Evolutionary conservation across 352 stramenopile genomes (phyloP).

Genomic region (Globisporangium irregulare): DNA sequence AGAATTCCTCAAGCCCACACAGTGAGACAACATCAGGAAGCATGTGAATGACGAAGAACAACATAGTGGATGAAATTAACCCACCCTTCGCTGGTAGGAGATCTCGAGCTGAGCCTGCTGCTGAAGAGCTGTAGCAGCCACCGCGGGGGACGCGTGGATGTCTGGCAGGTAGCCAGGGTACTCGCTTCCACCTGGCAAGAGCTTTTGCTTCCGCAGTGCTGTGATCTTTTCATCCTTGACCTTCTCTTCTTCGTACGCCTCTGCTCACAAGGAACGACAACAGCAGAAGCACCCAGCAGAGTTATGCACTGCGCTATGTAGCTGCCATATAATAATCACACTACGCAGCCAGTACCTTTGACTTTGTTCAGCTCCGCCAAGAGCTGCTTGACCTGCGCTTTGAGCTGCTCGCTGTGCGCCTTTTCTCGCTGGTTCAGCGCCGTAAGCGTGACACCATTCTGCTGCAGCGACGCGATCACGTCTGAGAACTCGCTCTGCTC

Average conservation of each 20-base stretch:
- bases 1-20: background rate
- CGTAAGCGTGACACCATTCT: slow-evolving; percentile 46
- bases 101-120: slow-evolving; percentile 69
- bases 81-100: slow-evolving; percentile 62
- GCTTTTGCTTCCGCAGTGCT: slow-evolving; percentile 24
- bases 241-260: slow-evolving; percentile 44
- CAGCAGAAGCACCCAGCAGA: background rate
- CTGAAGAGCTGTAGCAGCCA: slow-evolving; percentile 42
- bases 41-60: background rate
- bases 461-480: slow-evolving; percentile 34
- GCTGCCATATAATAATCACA: background rate
- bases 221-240: slow-evolving; percentile 45
- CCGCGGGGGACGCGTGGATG: slow-evolving; percentile 31
- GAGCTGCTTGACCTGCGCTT: slow-evolving; percentile 34
- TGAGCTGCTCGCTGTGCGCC: slow-evolving; percentile 33
- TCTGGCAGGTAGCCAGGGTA: slow-evolving; percentile 34
- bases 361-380: slow-evolving; percentile 27
- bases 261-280: slow-evolving; percentile 16
- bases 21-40: background rate
- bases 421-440: slow-evolving; percentile 50
- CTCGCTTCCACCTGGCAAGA: slow-evolving; percentile 13
- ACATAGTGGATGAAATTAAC: background rate
- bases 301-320: background rate
- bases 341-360: slow-evolving; percentile 21
- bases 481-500: slow-evolving; percentile 28